Evolutionary conservation across 306 rosid genomes (phyloP).

Genomic region (Prunus dulcis): DNA sequence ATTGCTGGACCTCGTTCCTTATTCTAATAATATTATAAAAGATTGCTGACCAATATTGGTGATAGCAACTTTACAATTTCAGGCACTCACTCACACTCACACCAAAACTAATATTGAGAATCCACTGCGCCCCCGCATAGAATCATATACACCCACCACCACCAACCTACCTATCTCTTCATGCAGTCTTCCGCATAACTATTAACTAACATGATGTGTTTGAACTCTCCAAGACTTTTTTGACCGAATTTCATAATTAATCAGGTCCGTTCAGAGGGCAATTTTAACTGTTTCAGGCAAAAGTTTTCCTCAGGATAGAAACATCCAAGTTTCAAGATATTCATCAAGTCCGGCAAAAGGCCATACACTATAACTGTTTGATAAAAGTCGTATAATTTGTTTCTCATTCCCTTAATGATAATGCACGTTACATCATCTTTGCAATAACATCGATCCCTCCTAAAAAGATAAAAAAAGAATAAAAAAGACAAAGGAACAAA

Average conservation of each 20-base stretch:
- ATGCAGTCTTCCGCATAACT: neutral
- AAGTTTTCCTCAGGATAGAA: too few relatives aligned
- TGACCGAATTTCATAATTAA: neutral
- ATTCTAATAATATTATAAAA: constrained; percentile 26
- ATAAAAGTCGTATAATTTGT: too few relatives aligned
- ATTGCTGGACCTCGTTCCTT: constrained; percentile 56
- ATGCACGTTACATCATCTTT: constrained; percentile 2
- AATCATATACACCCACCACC: constrained; percentile 33
- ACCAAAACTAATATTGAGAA: neutral
- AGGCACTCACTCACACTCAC: constrained; percentile 45
- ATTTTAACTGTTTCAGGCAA: too few relatives aligned
- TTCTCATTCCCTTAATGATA: neutral
- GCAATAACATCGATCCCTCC: constrained; percentile 1
- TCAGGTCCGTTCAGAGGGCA: too few relatives aligned
- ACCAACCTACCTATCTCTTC: neutral
- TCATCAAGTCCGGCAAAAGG: too few relatives aligned
- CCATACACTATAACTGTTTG: too few relatives aligned
- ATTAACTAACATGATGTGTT: neutral
- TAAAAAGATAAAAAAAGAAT: neutral
- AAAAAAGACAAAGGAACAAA: constrained; percentile 1
- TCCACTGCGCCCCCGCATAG: constrained; percentile 28
- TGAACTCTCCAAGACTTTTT: neutral
- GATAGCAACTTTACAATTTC: constrained; percentile 46
- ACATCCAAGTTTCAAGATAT: too few relatives aligned
- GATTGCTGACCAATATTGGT: constrained; percentile 23